A percentile compares a stretch with the other conserved stretches of the same genome.
Conservation (phyloP, 2,329 filamentous ascomycete genomes). For the Didymella pomorum region DNA sequence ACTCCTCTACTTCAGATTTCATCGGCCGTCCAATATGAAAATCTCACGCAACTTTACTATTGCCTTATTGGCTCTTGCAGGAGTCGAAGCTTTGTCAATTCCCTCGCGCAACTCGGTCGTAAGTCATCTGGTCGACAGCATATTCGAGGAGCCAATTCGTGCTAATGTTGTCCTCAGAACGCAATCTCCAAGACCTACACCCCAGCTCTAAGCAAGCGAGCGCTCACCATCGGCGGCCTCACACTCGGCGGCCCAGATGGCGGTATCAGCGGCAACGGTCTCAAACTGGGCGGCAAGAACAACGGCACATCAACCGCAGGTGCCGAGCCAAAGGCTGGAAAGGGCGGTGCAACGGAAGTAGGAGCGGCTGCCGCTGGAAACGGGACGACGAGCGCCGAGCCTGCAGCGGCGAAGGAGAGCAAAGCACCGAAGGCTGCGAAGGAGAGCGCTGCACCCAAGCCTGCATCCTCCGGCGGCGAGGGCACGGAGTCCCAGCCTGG, state of each 20-base stretch:
- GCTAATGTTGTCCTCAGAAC: slow-evolving; percentile 3
- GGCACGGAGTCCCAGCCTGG: slow-evolving; percentile 32
- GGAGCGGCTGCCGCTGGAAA: slow-evolving; percentile 12
- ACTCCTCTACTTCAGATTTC: neutral
- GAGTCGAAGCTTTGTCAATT: slow-evolving; percentile 32
- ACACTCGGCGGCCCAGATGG: slow-evolving; percentile 43
- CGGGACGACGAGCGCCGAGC: slow-evolving; percentile 1
- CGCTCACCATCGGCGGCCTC: slow-evolving; percentile 39
- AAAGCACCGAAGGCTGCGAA: slow-evolving; percentile 8
- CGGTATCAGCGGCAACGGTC: slow-evolving; percentile 36
- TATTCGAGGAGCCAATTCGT: neutral
- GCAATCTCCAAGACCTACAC: slow-evolving; percentile 17
- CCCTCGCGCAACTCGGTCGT: slow-evolving; percentile 33
- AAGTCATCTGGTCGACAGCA: slow-evolving; percentile 15
- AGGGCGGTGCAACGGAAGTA: slow-evolving; percentile 2
- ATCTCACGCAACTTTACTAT: slow-evolving; percentile 26
- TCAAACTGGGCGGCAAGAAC: slow-evolving; percentile 32
- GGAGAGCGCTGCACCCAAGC: neutral
- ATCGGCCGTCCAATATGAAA: slow-evolving; percentile 32
- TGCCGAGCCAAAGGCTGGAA: slow-evolving; percentile 5
- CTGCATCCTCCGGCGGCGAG: slow-evolving; percentile 15
- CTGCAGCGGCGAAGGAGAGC: slow-evolving; percentile 11
- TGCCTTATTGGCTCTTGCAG: slow-evolving; percentile 33
- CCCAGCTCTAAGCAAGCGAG: neutral
- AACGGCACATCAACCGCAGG: slow-evolving; percentile 20